phyloP scores from a whole-genome alignment of 2,329 filamentous ascomycete species.

The Epichloe elymi region DNA sequence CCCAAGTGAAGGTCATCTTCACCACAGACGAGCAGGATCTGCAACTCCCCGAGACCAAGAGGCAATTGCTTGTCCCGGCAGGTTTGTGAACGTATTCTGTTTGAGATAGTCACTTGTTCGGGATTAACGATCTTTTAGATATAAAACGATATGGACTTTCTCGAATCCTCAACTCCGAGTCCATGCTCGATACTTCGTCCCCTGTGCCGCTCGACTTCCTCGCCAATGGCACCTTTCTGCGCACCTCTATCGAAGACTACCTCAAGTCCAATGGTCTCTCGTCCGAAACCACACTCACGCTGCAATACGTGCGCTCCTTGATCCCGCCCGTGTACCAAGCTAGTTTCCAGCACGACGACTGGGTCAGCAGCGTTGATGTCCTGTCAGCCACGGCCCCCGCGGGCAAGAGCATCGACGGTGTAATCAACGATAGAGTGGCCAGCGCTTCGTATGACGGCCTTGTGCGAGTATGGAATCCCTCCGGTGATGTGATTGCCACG shows the following conservation, averaged over 20 bases:
- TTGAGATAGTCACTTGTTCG: too few species aligned
- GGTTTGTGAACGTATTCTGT: conserved; percentile 24
- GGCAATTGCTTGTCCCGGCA: conserved; percentile 48
- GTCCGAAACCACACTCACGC: conserved; percentile 69
- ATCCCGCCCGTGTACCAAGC: conserved; percentile 81
- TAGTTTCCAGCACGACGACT: conserved; percentile 94
- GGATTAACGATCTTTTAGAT: conserved; percentile 26
- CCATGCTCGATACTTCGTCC: conserved; percentile 50
- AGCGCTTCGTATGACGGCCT: conserved; percentile 90
- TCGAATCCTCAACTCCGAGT: conserved; percentile 57
- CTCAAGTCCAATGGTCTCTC: conserved; percentile 77
- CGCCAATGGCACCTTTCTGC: conserved; percentile 83
- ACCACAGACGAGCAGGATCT: conserved; percentile 49
- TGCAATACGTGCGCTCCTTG: conserved; percentile 88
- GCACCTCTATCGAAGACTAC: conserved; percentile 82
- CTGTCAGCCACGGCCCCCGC: conserved; percentile 54
- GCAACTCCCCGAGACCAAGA: conserved; percentile 48
- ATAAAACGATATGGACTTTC: conserved; percentile 60
- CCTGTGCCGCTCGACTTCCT: conserved; percentile 87
- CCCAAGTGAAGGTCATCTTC: conserved; percentile 55
- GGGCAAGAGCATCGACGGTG: conserved; percentile 29
- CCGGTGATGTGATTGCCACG: conserved; percentile 70
- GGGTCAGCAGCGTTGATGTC: conserved; percentile 81
- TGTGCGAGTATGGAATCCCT: conserved; percentile 78
- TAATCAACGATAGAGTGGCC: conserved; percentile 47